Evolutionary conservation across 1,139 yeast genomes (phyloP).

Genomic region (Yamadazyma triangularis): DNA sequence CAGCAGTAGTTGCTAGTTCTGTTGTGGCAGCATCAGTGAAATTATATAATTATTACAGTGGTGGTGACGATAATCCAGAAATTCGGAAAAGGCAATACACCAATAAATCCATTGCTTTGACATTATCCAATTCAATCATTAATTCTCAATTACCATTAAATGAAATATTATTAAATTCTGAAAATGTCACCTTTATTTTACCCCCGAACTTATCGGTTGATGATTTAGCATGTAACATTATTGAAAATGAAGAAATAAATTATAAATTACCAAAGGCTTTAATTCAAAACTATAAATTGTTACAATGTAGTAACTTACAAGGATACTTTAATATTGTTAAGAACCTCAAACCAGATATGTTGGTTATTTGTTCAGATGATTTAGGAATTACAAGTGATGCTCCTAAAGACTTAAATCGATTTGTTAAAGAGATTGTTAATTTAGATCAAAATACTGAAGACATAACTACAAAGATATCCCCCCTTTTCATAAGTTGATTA

Average conservation of each 20-base stretch:
- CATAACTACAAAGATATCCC: conserved; percentile 8
- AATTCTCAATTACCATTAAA: conserved; percentile 36
- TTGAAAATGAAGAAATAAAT: conserved; percentile 6
- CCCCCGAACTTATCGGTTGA: conserved; percentile 44
- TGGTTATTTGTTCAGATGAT: conserved; percentile 42
- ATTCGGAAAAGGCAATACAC: conserved; percentile 17
- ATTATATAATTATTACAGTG: conserved; percentile 21
- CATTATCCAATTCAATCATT: conserved; percentile 41
- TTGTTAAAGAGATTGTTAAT: conserved; percentile 35
- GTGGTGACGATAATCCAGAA: conserved; percentile 1
- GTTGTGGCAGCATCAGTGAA: conserved; percentile 34
- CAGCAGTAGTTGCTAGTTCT: conserved; percentile 36
- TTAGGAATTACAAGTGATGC: conserved; percentile 30
- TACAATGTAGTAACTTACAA: conserved; percentile 38
- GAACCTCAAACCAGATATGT: conserved; percentile 40
- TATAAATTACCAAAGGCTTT: conserved; percentile 16
- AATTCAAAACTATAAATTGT: conserved; percentile 34
- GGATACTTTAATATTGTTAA: conserved; percentile 41
- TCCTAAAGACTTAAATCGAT: conserved; percentile 37
- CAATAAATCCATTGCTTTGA: conserved; percentile 37
- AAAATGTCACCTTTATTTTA: conserved; percentile 42
- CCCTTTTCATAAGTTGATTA: conserved; percentile 11
- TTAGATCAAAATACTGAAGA: conserved; percentile 14
- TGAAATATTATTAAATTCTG: conserved; percentile 34
- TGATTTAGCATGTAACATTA: conserved; percentile 24